Percentiles rank a stretch among this genome's conserved stretches.
Conservation (phyloP, 352 stramenopile genomes). For the Plasmopara halstedii region DNA sequence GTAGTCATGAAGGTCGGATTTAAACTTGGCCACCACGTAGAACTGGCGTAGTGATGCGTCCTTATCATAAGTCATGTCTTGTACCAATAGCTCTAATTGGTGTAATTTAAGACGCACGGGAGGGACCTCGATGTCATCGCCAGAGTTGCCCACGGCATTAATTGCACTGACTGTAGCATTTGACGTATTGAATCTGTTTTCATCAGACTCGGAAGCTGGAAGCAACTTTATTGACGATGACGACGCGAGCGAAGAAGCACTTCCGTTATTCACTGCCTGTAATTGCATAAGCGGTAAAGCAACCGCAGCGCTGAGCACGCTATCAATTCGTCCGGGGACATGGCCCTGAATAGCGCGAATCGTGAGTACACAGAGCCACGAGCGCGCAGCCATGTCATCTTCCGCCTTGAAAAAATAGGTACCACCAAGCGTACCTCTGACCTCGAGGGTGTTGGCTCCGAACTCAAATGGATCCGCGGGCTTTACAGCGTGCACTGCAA, state of each 20-base stretch:
- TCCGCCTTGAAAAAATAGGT: constrained; percentile 80
- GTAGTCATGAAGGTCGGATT: constrained; percentile 75
- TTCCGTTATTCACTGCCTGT: constrained; percentile 1
- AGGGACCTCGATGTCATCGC: constrained; percentile 9
- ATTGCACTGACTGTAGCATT: constrained; percentile 16
- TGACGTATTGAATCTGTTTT: constrained; percentile 19
- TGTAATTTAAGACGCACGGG: constrained; percentile 55
- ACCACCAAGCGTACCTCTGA: constrained; percentile 62
- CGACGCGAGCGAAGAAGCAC: constrained; percentile 1
- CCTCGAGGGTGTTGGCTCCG: constrained; percentile 65
- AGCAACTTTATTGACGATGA: constrained; percentile 11
- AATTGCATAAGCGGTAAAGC: constrained; percentile 3
- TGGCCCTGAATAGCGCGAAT: constrained; percentile 74
- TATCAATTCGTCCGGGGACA: constrained; percentile 58
- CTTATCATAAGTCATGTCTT: constrained; percentile 70
- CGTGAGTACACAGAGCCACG: constrained; percentile 76
- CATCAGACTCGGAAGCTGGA: constrained; percentile 12
- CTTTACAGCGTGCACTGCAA: constrained; percentile 72
- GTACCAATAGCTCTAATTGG: constrained; percentile 46
- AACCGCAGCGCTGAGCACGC: constrained; percentile 33
- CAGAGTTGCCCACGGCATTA: constrained; percentile 17
- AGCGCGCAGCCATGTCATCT: constrained; percentile 64
- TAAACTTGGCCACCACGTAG: constrained; percentile 82
- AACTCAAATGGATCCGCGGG: constrained; percentile 65
- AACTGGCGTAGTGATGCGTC: constrained; percentile 72